Evolutionary conservation across 164 flowering plant genomes (phyloP).

Genomic region (Akebia trifoliata): DNA sequence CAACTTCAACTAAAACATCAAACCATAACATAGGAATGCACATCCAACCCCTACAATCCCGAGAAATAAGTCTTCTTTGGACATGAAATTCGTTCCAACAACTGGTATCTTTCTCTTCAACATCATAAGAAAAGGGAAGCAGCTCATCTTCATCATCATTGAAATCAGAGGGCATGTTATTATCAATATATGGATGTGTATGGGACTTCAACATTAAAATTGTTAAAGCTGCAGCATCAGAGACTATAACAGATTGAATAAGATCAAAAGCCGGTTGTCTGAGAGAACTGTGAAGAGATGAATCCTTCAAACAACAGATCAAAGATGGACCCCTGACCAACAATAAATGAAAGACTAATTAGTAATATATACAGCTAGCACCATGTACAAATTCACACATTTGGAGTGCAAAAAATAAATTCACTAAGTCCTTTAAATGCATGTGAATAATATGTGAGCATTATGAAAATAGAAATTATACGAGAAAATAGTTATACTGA

Average conservation of each 20-base stretch:
- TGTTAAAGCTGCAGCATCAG: constrained; percentile 80
- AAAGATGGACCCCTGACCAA: constrained; percentile 84
- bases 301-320: constrained; percentile 71
- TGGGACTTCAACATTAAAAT: constrained; percentile 30
- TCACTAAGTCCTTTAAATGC: too few species aligned
- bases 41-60: constrained; percentile 72
- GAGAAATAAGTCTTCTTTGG: constrained; percentile 47
- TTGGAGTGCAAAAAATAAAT: too few species aligned
- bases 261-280: constrained; percentile 95
- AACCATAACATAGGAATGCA: constrained; percentile 91
- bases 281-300: constrained; percentile 71
- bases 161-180: constrained; percentile 21
- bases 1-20: constrained; percentile 63
- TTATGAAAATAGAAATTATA: too few species aligned
- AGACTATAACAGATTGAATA: constrained; percentile 66
- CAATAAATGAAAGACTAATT: constrained; percentile 3
- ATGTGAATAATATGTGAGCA: too few species aligned
- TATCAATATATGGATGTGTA: constrained; percentile 13
- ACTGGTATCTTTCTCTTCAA: constrained; percentile 52
- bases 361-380: neutral
- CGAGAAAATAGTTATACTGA: too few species aligned
- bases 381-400: too few species aligned
- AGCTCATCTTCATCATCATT: constrained; percentile 45
- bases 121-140: constrained; percentile 25
- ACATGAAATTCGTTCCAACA: constrained; percentile 66